Evolutionary conservation across 495 filamentous ascomycete genomes (phyloP), one percentile per base, ranked within the genome.

Genomic region (Neurospora sublineolata): DNA sequence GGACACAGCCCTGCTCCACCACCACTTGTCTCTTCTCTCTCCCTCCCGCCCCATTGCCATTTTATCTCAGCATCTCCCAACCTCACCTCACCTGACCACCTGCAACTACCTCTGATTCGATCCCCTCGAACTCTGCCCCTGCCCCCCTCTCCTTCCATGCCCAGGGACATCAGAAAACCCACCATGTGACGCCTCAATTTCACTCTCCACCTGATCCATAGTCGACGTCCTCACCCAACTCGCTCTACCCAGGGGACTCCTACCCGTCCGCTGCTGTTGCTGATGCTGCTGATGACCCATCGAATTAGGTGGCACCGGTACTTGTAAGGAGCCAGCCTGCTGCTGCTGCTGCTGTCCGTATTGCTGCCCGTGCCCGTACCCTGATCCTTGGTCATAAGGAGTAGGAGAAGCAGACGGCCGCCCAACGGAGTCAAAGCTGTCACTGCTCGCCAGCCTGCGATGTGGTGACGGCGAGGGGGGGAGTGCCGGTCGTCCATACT

Each of bases 161-260:
- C 60, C 41, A 46, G 37, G n/a, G 1, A 4, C 40, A 5, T 71
- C 72, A 30, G 36, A 71, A 52, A 71, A 37, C 36, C 36, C 60
- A 46, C 72, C 68, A 16, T 58, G 33, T 10, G 36, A 72, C 14
- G 69, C 69, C 3, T 74, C 74, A 9, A 81, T 72, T 40, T 80
- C 77, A 40, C 37, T 36, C 40, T 77, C 80, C 0, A 76, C 73
- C 20, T 80, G 78, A 33, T 80, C 80, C 68, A 74, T 77, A 12
- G 76, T 75, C 20, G 72, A 70, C 20, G 78, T 69, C 20, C 76
- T 69, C 71, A 76, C 73, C 72, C 80, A 78, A 42, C 79, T 76
- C 11, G 76, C 75, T 67, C 80, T 60, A 0, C 79, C 77, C 14
- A 83, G 70, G 4, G 81, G 81, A 69, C 80, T 82, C 68, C 79